phyloP scores from a whole-genome alignment of 441 rosid species.

The Pelargonium citronellum region DNA sequence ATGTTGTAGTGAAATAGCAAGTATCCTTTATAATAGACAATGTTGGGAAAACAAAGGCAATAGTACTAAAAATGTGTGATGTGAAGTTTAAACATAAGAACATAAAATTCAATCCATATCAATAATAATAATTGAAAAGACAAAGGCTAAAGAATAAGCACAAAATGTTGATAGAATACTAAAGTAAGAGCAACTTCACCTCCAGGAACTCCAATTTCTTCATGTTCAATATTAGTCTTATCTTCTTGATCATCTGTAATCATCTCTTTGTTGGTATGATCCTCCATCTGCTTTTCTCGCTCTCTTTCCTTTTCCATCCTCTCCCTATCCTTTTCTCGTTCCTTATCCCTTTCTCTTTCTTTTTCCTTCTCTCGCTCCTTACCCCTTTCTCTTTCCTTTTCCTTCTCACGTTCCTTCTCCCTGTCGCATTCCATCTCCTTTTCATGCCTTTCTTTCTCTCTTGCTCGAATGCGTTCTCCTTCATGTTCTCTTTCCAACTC shows the following conservation, averaged over 20 bases:
- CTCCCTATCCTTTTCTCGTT: conserved; percentile 19
- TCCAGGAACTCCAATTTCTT: conserved; percentile 53
- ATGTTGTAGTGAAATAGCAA: conserved; percentile 3
- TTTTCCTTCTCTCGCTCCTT: conserved; percentile 21
- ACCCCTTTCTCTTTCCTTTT: conserved; percentile 22
- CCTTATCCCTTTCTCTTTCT: conserved; percentile 39
- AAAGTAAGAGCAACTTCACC: conserved; percentile 30
- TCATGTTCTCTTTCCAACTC: conserved; percentile 41
- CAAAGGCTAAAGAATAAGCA: conserved; percentile 13
- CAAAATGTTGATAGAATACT: not conserved
- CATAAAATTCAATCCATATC: not conserved
- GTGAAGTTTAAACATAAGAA: not conserved
- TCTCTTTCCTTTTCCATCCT: conserved; percentile 41
- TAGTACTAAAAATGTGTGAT: not conserved
- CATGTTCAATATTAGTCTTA: conserved; percentile 39
- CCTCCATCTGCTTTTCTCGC: conserved; percentile 55
- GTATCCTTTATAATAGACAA: not conserved
- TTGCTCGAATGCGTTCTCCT: conserved; percentile 37
- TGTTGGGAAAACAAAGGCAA: not conserved
- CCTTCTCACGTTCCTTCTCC: conserved; percentile 23
- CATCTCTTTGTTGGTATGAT: conserved; percentile 44
- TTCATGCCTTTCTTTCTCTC: conserved; percentile 55
- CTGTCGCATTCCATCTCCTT: conserved; percentile 49
- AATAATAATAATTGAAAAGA: not conserved
- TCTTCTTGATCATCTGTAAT: conserved; percentile 42